Base-by-base conservation (phyloP, 306 rosid species). In the Glycine soja region DNA sequence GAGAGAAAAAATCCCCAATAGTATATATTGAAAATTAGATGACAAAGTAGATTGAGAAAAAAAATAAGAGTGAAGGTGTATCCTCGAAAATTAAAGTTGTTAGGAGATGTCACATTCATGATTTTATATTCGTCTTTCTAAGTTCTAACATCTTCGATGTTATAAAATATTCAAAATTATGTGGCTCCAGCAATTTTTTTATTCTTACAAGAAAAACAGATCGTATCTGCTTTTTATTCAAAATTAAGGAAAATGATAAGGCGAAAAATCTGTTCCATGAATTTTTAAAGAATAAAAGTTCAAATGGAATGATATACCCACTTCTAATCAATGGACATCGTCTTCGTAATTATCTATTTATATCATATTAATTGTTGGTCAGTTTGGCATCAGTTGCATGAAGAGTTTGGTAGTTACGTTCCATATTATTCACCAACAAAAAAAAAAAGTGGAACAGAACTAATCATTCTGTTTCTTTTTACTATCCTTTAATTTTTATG, bases 361-460 rank as follows among this genome's bases (percentile, higher is more conserved):
- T 67, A 67, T 42, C 6, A 9, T n/a, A 15, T 43, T 15, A 67
- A 16, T 18, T 45, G 62, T 1, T n/a, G n/a, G 19, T 79, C 58
- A 74, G 54, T 68, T 68, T 67, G 46, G 67, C 65, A 76, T 14
- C 36, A 13, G 10, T 14, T 24, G 59, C 71, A 58, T 36, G 30
- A 43, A 12, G 45, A 40, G 48, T 30, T 78, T 42, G 56, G 75
- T 58, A 62, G n/a, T 47, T 76, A 30, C 10, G 59, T 34, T 48
- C 68, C 63, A n/a, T 47, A 64, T 59, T 48, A 50, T 65, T 63
- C 63, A 10, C 66, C 47, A 38, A 10, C n/a, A 63, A 45, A 4
- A 65, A 10, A 32, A 63, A 45, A 4, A 65, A 10, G 10, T 16
- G 38, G 12, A 38, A 36, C 62, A 50, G 9, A 15, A 77, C 9